Base-by-base conservation (phyloP, 495 filamentous ascomycete species). In the Umbilicaria muhlenbergii region DNA sequence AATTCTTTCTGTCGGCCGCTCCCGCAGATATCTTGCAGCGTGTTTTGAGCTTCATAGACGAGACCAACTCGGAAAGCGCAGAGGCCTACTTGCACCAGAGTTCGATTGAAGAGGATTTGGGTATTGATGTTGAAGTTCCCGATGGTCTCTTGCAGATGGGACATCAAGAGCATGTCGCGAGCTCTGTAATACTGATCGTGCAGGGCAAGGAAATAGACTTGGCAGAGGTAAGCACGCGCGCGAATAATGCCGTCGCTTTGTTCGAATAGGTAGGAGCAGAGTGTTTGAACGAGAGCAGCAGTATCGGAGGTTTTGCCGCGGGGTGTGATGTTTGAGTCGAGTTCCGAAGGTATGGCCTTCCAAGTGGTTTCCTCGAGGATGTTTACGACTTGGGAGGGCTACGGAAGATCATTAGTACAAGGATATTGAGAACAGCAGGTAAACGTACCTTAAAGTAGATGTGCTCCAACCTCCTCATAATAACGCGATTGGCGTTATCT, bases 141-240 rank as follows among this genome's bases (percentile, higher is more conserved):
- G 61, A 96, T 95, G 49, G 78, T 93, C 67, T 99, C 91, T 56
- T 94, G 85, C 55, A 99, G 66, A 66, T 99, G 91, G n/a, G 92
- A 96, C 82, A 96, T 96, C 57, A 99, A 76, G 81, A 96, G 89
- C 78, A 96, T 84, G 61, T 99, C 91, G 52, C 92, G 86, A 55
- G 91, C 83, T 55, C 81, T 82, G 73, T 93, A 96, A 71, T 95
- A 96, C 45, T 94, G 78, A 61, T 96, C 88, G 60, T 98, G 91
- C 37, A 96, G 73, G 32, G 91, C 91, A 41, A 94, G 75, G 79
- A 91, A 94, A 68, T 96, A 98, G 45, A 96, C 88, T 64, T 96
- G 87, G 70, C 85, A 94, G 39, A 98, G 74, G 86, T 96, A 95
- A 14, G 91, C 88, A 45, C 92, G 82, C 45, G 92, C 92, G 39